Base-by-base conservation (phyloP, 78 protist species). In the Andalucia godoyi region DNA sequence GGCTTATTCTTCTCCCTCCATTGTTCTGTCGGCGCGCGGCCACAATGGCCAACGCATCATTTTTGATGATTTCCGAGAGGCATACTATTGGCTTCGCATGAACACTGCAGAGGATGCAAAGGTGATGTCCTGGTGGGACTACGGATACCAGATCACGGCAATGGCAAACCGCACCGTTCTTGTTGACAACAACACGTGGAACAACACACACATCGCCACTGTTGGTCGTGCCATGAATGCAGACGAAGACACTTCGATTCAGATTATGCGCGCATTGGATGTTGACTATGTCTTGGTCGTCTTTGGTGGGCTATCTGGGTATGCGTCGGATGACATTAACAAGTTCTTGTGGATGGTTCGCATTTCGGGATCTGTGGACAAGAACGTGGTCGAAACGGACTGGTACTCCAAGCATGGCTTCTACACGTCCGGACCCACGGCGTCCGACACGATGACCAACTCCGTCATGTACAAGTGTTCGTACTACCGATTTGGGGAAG, bases 181-280 rank as follows among this genome's bases (percentile, higher is more conserved):
- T 30, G 99, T 92, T 13, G 99, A 97, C 74, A 92, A 92, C 79
- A 97, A 97, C 91, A 97, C 99, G 42, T 94, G 99, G 98, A 97
- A 97, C 80, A 91, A 91, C 84, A 72, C 91, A 25, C 98, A 94
- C 81, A 94, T 97, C 47, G 97, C 97, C 18, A 85, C 79, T 46
- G 94, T 93, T 10, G 97, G 97, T 38, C 67, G 70, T 57, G 94
- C 97, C 27, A 70, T 97, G 76, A 79, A 96, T 8, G 57, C 82
- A 4, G 12, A 57, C 4, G 99, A 94, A 57, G 88, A 74, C 15
- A 79, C 68, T 4, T 89, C 97, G 25, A 70, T 61, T 79, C 38
- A 64, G 37, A 66, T 89, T 49, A 64, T 88, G 80, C 72, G 72
- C 21, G 47, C 38, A 12, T 67, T 88, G 10, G 97, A 92, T 37